Conservation (phyloP, 306 rosid species). For the Castanea mollissima region DNA sequence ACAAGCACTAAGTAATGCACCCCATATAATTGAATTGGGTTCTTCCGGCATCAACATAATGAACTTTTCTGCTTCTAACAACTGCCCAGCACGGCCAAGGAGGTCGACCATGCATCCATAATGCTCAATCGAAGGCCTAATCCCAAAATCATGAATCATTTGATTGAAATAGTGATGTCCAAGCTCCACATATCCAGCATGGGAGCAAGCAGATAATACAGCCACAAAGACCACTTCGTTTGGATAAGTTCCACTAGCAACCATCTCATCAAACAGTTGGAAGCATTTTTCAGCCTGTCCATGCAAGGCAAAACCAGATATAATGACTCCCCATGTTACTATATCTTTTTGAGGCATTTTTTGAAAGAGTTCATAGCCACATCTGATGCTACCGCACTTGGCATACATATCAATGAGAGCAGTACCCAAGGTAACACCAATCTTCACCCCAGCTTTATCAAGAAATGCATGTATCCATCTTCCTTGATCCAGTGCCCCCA, state of each 20-base stretch:
- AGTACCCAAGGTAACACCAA: constrained; percentile 26
- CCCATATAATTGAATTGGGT: constrained; percentile 47
- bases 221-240: constrained; percentile 42
- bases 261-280: constrained; percentile 39
- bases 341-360: constrained; percentile 34
- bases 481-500: constrained; percentile 48
- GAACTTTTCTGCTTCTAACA: constrained; percentile 39
- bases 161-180: constrained; percentile 32
- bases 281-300: constrained; percentile 33
- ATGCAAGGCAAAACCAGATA: constrained; percentile 45
- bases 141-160: constrained; percentile 37
- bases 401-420: constrained; percentile 57
- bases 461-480: constrained; percentile 35
- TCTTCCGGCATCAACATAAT: constrained; percentile 29
- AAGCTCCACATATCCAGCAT: constrained; percentile 39
- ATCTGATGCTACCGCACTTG: constrained; percentile 46
- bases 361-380: constrained; percentile 28
- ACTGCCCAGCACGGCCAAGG: constrained; percentile 45
- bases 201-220: constrained; percentile 44
- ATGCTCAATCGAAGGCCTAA: constrained; percentile 44
- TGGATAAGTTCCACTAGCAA: constrained; percentile 36
- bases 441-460: constrained; percentile 18
- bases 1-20: constrained; percentile 42
- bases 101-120: constrained; percentile 61
- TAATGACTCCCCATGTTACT: constrained; percentile 49